Base-by-base conservation (phyloP, 768 basidiomycete species). In the Dendrothele bispora region DNA sequence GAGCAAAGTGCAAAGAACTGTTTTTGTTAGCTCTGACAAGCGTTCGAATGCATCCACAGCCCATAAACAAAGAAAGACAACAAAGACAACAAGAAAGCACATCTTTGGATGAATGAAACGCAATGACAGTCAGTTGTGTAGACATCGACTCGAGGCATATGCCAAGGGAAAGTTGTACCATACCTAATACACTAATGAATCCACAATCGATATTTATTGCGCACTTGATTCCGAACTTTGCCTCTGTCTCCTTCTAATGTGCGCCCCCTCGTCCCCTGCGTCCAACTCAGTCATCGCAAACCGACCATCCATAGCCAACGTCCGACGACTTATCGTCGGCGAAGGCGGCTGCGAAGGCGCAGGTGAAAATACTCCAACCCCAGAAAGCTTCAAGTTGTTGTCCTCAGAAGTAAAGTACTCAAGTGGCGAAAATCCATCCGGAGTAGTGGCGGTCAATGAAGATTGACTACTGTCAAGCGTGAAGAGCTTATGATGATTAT, bases 301-400 rank as follows among this genome's bases (percentile, higher is more conserved):
- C 34, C 15, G 32, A 54, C 26, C 37, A 3, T 51, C 50, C 20
- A 15, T 11, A 45, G 17, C 7, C 32, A 71, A 37, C 18, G 52
- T 53, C 40, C 63, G 71, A 7, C 78, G 74, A 39, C 68, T 75
- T 11, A 77, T 61, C 14, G 74, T 74, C 1, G 88, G 88, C 30
- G 87, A 88, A 24, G 84, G 70, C 5, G 88, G 82, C 53, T 71
- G 68, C 24, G 86, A 87, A 17, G 73, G 74, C 34, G 79, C 82
- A 41, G 88, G 88, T 6, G 87, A 89, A 57, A 90, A 84, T 27
- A 84, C 74, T 27, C 80, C 86, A 24, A 83, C 87, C 11, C 87
- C 88, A 1, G 86, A 78, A 36, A 89, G 69, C 61, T 74, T 72
- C 37, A 81, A 58, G 56, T 74, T 77, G 51, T 70, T 66, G 42